Evolutionary conservation across 108 stramenopile genomes (phyloP).

Genomic region (Conticribra guillardii): DNA sequence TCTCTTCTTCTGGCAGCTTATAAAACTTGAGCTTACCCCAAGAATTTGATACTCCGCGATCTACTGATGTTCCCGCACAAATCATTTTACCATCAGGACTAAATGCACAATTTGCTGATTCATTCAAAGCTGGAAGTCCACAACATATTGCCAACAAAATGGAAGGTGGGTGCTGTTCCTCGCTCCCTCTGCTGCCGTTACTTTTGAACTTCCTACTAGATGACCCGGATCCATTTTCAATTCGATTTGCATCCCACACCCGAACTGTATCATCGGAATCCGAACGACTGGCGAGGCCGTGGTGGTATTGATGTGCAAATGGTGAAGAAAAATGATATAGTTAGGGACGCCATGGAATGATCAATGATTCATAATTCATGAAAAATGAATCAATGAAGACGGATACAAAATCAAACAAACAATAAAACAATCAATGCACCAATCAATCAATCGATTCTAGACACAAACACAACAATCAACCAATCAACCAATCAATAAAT

Average conservation of each 20-base stretch:
- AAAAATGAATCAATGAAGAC: no score
- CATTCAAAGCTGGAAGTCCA: conserved; percentile 50
- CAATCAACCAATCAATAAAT: no score
- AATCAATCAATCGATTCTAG: no score
- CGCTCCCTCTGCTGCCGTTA: conserved; percentile 28
- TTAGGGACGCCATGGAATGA: no score
- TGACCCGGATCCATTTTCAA: conserved; percentile 35
- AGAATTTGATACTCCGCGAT: conserved; percentile 27
- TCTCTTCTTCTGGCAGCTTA: conserved; percentile 36
- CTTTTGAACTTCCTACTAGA: conserved; percentile 24
- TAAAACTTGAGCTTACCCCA: conserved; percentile 50
- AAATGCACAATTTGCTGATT: conserved; percentile 64
- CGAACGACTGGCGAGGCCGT: no score
- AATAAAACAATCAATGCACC: no score
- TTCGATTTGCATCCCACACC: conserved; percentile 62
- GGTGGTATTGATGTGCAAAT: no score
- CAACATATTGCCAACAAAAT: conserved; percentile 50
- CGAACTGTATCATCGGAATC: conserved; percentile 56
- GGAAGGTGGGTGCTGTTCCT: conserved; percentile 23
- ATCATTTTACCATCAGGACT: conserved; percentile 71
- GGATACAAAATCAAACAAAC: no score
- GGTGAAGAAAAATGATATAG: no score
- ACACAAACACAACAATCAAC: no score
- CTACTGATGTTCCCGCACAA: conserved; percentile 63
- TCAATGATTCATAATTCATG: no score